Evolutionary conservation across 805 yeast species (phyloP).

Genomic region (Diddensiella caesifluorescens): DNA sequence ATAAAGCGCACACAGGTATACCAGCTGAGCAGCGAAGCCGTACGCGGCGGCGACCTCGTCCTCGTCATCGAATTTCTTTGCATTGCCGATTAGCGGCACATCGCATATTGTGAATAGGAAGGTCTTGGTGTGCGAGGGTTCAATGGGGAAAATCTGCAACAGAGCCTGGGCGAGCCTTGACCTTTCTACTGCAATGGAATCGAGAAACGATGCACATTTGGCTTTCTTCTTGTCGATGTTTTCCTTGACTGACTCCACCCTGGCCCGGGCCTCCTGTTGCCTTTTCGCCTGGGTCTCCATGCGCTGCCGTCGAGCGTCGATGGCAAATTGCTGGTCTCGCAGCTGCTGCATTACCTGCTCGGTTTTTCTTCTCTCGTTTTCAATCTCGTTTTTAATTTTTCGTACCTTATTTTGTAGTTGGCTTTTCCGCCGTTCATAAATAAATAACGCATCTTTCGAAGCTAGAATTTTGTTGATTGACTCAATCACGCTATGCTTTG

Average conservation of each 20-base stretch:
- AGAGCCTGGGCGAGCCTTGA: constrained; percentile 29
- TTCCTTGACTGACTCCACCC: neutral
- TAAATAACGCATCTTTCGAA: neutral
- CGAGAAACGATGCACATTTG: neutral
- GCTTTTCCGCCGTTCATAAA: neutral
- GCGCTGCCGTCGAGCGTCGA: constrained; percentile 9
- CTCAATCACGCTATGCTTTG: constrained; percentile 16
- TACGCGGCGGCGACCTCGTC: constrained; percentile 44
- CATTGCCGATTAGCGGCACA: constrained; percentile 29
- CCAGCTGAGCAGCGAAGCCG: constrained; percentile 43
- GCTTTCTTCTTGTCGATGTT: neutral
- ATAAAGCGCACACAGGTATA: constrained; percentile 38
- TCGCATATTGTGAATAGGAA: constrained; percentile 34
- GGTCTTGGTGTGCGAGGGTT: constrained; percentile 15
- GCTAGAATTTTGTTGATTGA: constrained; percentile 18
- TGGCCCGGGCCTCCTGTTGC: neutral
- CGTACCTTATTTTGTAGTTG: constrained; percentile 9
- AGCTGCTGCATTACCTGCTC: constrained; percentile 11
- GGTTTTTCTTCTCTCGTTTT: constrained; percentile 4
- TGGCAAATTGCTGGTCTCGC: constrained; percentile 9
- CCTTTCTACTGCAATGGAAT: constrained; percentile 14
- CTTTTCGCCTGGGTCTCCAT: constrained; percentile 6
- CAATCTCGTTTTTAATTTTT: neutral
- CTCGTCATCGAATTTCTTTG: constrained; percentile 30
- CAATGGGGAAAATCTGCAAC: constrained; percentile 24